Base-by-base conservation (phyloP, 2,329 filamentous ascomycete genomes). In the Penicillium occitanis region DNA sequence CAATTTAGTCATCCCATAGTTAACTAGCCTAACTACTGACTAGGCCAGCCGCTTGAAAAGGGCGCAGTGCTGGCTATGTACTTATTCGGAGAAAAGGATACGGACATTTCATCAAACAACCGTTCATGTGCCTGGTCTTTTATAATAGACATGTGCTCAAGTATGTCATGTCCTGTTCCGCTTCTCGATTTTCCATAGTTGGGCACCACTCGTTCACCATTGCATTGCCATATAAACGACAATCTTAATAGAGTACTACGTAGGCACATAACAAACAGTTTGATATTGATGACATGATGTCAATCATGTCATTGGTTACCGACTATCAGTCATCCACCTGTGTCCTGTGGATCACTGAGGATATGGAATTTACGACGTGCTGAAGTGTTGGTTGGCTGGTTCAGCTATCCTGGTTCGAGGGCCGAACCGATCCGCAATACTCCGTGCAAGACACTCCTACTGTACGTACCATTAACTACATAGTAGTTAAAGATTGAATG, bases 361-460 rank as follows among this genome's bases (percentile, higher is more conserved):
- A 30, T 28, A 50, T 19, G 44, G 19, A 22, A 22, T 48, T 19
- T 48, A 22, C 44, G 10, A 19, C 42, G 8, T 44, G n/a, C 42
- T 25, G 5, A 28, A 28, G 48, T 22, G 17, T 55, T 55, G 28
- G 51, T 55, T 35, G 30, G 51, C 30, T 55, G 28, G 30, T 22
- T 37, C 51, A 37, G 17, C 11, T 7, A 35, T 35, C 17, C 51
- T 40, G 53, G 33, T 57, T 40, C 30, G 11, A 57, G 33, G 53
- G 53, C 53, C 53, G 53, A 57, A 57, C 53, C 53, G 53, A 57
- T 37, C 53, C 53, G 33, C 33, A 37, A 51, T 51, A 53, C 37
- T 42, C 40, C 40, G 40, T 42, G 14, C 46, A 48, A 25, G 19
- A 22, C 19, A 48, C 46, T 46, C n/a, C 17, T 25, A 3, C 22